Evolutionary conservation across 1,284 basidiomycete species (phyloP), one percentile per base, ranked within the genome.

Genomic region (Malassezia equina): DNA sequence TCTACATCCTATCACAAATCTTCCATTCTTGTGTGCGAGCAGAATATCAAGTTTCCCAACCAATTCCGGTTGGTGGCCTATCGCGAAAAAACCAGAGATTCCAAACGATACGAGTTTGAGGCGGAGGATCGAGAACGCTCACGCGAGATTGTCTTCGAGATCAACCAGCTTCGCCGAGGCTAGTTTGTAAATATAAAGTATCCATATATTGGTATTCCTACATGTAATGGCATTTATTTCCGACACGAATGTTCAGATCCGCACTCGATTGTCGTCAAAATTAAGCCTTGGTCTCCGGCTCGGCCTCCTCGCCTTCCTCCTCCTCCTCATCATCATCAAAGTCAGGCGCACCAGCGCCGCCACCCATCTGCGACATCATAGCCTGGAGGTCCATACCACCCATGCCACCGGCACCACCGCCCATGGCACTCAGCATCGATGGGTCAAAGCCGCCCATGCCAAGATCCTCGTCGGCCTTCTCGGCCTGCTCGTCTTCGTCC

Each of bases 31-130:
- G 82, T 83, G 29, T 89, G 87, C 72, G 86, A 88, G 64, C 84
- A 90, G 66, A 86, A 85, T 0, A 82, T 83, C 41, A 88, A 91
- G 72, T 82, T 83, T 4, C 83, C 84, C 19, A 81, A 84, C 3
- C 82, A 82, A 23, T 93, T 99, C 81, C 94, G 94, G 78, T 77
- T 89, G 23, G 79, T 86, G 36, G 84, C 88, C 4, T 80, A 80
- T 67, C 77, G 83, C 39, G 84, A 85, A 44, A 81, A 83, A 29
- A 85, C 83, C 60, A 55, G 69, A 19, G 77, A 79, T 57, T 71
- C 71, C 28, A 99, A 98, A 79, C 80, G 91, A 29, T 98, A 96
- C 73, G 93, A 98, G 69, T 95, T 96, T 72, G 94, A 99, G 76
- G 91, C 90, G 0, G 91, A 94, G 75, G 89, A 80, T 65, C 79